Conservation (phyloP, 1,139 yeast species). For the Pichia sp. region DNA sequence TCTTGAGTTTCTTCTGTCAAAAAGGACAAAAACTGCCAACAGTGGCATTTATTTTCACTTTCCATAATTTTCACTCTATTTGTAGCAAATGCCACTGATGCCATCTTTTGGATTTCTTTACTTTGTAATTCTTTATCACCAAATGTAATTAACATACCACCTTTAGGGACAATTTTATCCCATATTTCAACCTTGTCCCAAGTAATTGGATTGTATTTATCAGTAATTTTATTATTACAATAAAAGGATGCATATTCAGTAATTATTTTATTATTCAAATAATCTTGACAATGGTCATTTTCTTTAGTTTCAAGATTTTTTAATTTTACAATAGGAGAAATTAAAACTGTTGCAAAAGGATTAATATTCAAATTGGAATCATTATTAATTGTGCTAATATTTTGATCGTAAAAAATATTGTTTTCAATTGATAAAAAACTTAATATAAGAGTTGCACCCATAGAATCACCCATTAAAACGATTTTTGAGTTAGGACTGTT, state of each 20-base stretch:
- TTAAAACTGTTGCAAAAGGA: constrained; percentile 34
- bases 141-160: constrained; percentile 33
- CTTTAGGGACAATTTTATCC: constrained; percentile 35
- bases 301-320: neutral
- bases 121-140: constrained; percentile 36
- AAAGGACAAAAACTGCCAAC: constrained; percentile 33
- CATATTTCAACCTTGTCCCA: constrained; percentile 34
- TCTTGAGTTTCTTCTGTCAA: constrained; percentile 32
- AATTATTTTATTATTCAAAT: neutral
- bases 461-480: constrained; percentile 36
- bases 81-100: constrained; percentile 17
- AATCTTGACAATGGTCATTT: neutral
- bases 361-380: constrained; percentile 7
- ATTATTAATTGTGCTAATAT: constrained; percentile 1
- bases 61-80: constrained; percentile 28
- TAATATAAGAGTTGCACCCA: constrained; percentile 37
- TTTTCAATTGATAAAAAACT: constrained; percentile 29
- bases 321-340: constrained; percentile 33
- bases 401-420: constrained; percentile 5
- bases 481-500: constrained; percentile 25
- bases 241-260: neutral
- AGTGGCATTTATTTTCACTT: constrained; percentile 27
- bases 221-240: neutral
- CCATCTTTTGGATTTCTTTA: constrained; percentile 33
- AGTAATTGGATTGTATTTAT: constrained; percentile 31